Evolutionary conservation across 2,329 filamentous ascomycete genomes (phyloP).

Genomic region (Eutypa lata): DNA sequence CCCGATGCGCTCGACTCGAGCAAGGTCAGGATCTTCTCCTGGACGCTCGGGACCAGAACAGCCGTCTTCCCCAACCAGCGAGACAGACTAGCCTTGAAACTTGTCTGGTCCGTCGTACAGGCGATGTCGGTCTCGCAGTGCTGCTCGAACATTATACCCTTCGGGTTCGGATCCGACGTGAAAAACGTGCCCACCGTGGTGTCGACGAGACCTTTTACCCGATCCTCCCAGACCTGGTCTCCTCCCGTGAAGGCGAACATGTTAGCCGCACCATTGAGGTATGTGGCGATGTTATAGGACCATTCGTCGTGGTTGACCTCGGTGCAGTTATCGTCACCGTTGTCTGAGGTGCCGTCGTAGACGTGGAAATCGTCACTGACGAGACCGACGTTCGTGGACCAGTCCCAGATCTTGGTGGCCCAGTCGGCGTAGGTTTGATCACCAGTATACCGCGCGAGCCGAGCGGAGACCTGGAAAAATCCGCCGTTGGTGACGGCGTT

Average conservation of each 20-base stretch:
- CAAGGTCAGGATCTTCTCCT: slow-evolving; percentile 21
- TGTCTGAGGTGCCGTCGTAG: slow-evolving; percentile 35
- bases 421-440: slow-evolving; percentile 56
- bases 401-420: slow-evolving; percentile 53
- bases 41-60: slow-evolving; percentile 31
- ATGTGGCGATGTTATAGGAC: slow-evolving; percentile 42
- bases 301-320: slow-evolving; percentile 31
- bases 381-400: slow-evolving; percentile 35
- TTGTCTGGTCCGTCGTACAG: slow-evolving; percentile 36
- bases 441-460: slow-evolving; percentile 54
- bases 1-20: slow-evolving; percentile 29
- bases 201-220: slow-evolving; percentile 30
- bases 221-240: slow-evolving; percentile 28
- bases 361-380: slow-evolving; percentile 33
- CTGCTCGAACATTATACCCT: slow-evolving; percentile 32
- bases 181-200: slow-evolving; percentile 26
- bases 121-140: slow-evolving; percentile 36
- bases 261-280: slow-evolving; percentile 36
- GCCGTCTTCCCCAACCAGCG: slow-evolving; percentile 30
- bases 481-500: slow-evolving; percentile 34
- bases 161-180: slow-evolving; percentile 15
- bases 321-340: slow-evolving; percentile 29
- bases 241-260: slow-evolving; percentile 39
- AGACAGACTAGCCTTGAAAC: slow-evolving; percentile 26
- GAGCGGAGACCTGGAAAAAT: slow-evolving; percentile 39